phyloP scores from a whole-genome alignment of 1,284 basidiomycete species.

The Apiotrichum brassicae region DNA sequence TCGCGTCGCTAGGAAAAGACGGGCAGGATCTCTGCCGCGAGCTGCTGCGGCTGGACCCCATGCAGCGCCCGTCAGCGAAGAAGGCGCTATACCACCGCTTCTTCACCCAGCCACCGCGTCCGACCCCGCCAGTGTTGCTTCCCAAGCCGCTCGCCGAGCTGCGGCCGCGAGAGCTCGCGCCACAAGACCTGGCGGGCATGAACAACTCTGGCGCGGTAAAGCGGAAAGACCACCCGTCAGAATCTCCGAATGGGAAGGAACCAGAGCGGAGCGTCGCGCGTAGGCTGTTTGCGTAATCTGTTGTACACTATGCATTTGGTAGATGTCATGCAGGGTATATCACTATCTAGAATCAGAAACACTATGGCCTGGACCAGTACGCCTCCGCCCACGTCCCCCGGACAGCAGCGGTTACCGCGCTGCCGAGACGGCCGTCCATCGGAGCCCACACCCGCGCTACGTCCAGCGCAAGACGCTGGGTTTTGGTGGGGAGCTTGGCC shows the following conservation, averaged over 20 bases:
- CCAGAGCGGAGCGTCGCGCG: conserved; percentile 13
- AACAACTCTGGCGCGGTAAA: conserved; percentile 1
- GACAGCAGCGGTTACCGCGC: conserved; percentile 9
- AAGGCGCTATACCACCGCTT: conserved; percentile 49
- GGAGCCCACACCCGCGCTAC: conserved; percentile 41
- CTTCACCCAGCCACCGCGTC: conserved; percentile 38
- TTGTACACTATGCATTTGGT: conserved; percentile 18
- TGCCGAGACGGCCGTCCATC: conserved; percentile 16
- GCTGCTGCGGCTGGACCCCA: conserved; percentile 80
- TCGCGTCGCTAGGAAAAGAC: conserved; percentile 83
- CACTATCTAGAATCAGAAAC: background rate
- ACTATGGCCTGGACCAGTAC: conserved; percentile 11
- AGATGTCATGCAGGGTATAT: conserved; percentile 8
- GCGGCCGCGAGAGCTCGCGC: conserved; percentile 39
- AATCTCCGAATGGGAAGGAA: conserved; percentile 1
- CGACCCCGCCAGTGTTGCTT: conserved; percentile 37
- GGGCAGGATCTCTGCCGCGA: conserved; percentile 75
- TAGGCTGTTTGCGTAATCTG: conserved; percentile 15
- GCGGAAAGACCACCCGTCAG: conserved; percentile 10
- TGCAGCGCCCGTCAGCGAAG: conserved; percentile 70
- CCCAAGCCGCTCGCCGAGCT: conserved; percentile 45
- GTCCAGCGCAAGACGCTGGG: conserved; percentile 52
- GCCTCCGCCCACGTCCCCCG: conserved; percentile 7
- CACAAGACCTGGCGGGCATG: conserved; percentile 26
- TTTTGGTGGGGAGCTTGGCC: conserved; percentile 52